Percentiles rank a stretch among this genome's conserved stretches.
These are phyloP conservation scores for Kodamaea anthophila DNA, from an alignment of 1,139 yeast species.

Conservation along the genomic window DNA sequence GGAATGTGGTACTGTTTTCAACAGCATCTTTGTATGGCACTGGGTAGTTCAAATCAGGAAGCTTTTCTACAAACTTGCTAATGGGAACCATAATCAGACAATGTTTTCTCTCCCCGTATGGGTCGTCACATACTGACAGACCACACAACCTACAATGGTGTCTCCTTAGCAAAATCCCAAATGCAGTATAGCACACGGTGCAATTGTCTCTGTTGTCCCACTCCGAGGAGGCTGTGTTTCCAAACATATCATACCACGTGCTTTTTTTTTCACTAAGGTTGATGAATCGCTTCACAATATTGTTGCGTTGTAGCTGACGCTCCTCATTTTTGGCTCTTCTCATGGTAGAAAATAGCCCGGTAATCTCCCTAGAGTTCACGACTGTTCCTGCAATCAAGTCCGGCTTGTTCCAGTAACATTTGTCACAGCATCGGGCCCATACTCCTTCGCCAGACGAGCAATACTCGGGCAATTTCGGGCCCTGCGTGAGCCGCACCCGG, in stretches of 20 bases:
- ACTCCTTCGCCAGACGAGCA: conserved; percentile 37
- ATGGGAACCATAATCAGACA: conserved; percentile 76
- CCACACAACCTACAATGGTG: conserved; percentile 93
- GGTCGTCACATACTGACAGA: conserved; percentile 67
- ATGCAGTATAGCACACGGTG: conserved; percentile 54
- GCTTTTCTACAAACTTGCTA: conserved; percentile 36
- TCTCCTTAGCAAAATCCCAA: conserved; percentile 58
- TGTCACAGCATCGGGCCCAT: conserved; percentile 67
- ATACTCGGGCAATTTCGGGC: conserved; percentile 35
- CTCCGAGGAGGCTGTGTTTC: not conserved
- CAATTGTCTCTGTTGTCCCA: conserved; percentile 66
- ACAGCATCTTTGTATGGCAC: conserved; percentile 19
- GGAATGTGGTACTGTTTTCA: conserved; percentile 10
- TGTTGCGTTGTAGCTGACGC: conserved; percentile 45
- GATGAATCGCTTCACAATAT: conserved; percentile 59
- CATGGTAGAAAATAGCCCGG: conserved; percentile 32
- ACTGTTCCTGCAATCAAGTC: conserved; percentile 42
- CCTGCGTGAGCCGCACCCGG: conserved; percentile 42
- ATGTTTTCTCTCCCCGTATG: conserved; percentile 23
- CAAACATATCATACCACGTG: too few relatives aligned
- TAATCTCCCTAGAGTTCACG: conserved; percentile 40
- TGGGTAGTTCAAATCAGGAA: conserved; percentile 34
- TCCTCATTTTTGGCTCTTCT: conserved; percentile 40
- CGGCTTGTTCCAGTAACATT: conserved; percentile 53
- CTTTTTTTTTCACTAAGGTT: conserved; percentile 3